These are phyloP conservation scores for Sporodiniella umbellata DNA, from an alignment of 371 early-diverging fungal species.

Conservation along the genomic window DNA sequence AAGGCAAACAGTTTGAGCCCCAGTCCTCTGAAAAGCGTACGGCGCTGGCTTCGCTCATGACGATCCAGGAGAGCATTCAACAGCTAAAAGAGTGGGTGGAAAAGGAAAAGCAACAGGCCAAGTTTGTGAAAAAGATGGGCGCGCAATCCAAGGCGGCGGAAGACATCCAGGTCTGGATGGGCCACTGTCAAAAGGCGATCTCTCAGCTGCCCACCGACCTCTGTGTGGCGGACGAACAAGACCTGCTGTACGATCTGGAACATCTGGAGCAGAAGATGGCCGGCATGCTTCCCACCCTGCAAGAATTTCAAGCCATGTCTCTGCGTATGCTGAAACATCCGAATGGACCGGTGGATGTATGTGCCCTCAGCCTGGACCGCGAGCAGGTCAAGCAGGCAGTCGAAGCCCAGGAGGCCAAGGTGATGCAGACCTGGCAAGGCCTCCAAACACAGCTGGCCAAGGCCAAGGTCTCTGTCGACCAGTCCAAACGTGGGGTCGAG, in stretches of 20 bases:
- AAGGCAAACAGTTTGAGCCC: slow-evolving; percentile 18
- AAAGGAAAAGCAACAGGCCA: slow-evolving; percentile 38
- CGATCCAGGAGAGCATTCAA: slow-evolving; percentile 21
- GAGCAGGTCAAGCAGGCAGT: slow-evolving; percentile 24
- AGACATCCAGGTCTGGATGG: slow-evolving; percentile 44
- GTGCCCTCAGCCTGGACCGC: slow-evolving; percentile 23
- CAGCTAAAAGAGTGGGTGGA: slow-evolving; percentile 23
- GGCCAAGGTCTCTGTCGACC: slow-evolving; percentile 21
- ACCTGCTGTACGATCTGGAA: slow-evolving; percentile 34
- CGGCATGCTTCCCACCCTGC: slow-evolving; percentile 35
- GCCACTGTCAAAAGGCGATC: slow-evolving; percentile 36
- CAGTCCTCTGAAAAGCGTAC: slow-evolving; percentile 22
- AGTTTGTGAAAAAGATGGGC: slow-evolving; percentile 35
- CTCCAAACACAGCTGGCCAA: slow-evolving; percentile 26
- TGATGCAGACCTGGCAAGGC: slow-evolving; percentile 36
- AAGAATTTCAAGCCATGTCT: slow-evolving; percentile 38
- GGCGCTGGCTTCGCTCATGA: slow-evolving; percentile 22
- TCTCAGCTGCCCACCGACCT: slow-evolving; percentile 34
- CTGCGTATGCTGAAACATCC: slow-evolving; percentile 22
- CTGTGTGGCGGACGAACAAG: slow-evolving; percentile 36
- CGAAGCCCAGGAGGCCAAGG: slow-evolving; percentile 19
- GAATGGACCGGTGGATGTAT: slow-evolving; percentile 23
- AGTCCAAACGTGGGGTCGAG: slow-evolving; percentile 30
- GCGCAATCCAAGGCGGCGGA: slow-evolving; percentile 41
- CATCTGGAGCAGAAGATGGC: slow-evolving; percentile 33